A percentile compares a stretch with the other conserved stretches of the same genome.
Evolutionary conservation across 2,329 filamentous ascomycete species (phyloP).

Genomic region (Colletotrichum lindemuthianum): DNA sequence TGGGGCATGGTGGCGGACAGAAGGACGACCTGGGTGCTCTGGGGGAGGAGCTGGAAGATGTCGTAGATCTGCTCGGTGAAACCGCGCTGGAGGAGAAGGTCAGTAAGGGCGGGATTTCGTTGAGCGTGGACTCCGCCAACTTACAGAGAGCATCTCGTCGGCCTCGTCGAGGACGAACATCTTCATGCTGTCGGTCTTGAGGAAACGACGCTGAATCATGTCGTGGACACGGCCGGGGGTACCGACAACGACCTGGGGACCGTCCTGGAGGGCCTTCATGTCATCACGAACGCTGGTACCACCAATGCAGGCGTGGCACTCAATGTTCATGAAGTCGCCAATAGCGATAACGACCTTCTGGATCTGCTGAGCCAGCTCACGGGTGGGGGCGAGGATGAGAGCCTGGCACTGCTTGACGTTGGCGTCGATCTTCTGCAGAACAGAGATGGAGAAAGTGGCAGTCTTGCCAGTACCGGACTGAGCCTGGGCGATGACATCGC

Average conservation of each 20-base stretch:
- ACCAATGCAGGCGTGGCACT: conserved; percentile 99
- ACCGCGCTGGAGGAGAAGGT: conserved; percentile 71
- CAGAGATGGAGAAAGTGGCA: conserved; percentile 98
- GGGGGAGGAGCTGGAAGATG: conserved; percentile 98
- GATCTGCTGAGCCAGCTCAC: conserved; percentile 98
- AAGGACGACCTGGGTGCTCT: conserved; percentile 97
- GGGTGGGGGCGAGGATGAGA: conserved; percentile 95
- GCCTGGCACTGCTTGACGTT: conserved; percentile 97
- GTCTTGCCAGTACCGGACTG: conserved; percentile 99
- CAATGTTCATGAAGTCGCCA: conserved; percentile 99
- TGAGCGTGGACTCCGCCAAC: conserved; percentile 43
- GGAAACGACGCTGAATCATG: conserved; percentile 98
- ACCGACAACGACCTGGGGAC: conserved; percentile 96
- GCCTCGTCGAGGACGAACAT: conserved; percentile 99
- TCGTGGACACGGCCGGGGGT: conserved; percentile 98
- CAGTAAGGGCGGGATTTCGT: conserved; percentile 46
- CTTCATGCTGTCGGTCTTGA: conserved; percentile 98
- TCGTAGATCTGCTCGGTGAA: conserved; percentile 99
- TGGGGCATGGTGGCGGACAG: conserved; percentile 98
- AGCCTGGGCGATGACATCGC: conserved; percentile 99
- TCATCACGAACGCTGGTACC: conserved; percentile 98
- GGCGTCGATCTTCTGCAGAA: conserved; percentile 98
- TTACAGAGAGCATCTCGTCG: conserved; percentile 96
- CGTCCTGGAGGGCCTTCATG: conserved; percentile 97
- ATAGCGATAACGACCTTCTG: conserved; percentile 99